These are phyloP conservation scores for Candida lessepsii DNA, from an alignment of 805 yeast species.

Conservation along the genomic window DNA sequence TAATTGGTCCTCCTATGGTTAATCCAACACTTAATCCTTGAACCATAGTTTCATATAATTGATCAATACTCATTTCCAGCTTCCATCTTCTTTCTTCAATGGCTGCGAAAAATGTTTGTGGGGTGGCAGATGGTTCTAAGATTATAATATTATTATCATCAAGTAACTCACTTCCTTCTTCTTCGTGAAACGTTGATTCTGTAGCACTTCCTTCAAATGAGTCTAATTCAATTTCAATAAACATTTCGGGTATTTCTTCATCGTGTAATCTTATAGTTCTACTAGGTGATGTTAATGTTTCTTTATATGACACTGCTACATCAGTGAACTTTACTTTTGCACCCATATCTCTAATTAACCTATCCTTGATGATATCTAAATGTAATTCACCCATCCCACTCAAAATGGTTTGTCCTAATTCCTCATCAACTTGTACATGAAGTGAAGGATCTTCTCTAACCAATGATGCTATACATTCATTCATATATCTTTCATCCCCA, in stretches of 20 bases:
- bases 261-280: conserved; percentile 18
- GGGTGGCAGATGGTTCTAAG: conserved; percentile 31
- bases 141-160: conserved; percentile 51
- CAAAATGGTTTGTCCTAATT: conserved; percentile 81
- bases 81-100: conserved; percentile 49
- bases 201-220: conserved; percentile 38
- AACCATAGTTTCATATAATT: conserved; percentile 51
- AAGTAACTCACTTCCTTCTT: conserved; percentile 37
- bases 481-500: conserved; percentile 76
- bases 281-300: conserved; percentile 42
- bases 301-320: conserved; percentile 88
- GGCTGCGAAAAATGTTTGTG: conserved; percentile 23
- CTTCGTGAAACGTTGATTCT: conserved; percentile 33
- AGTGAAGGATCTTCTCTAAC: conserved; percentile 92
- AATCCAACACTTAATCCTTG: conserved; percentile 62
- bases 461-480: conserved; percentile 61
- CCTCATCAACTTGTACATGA: conserved; percentile 69
- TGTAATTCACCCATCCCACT: conserved; percentile 98
- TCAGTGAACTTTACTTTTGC: conserved; percentile 80
- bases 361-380: conserved; percentile 79
- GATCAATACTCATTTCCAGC: conserved; percentile 43
- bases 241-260: conserved; percentile 21
- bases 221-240: conserved; percentile 29
- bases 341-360: conserved; percentile 76
- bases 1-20: conserved; percentile 65